Conservation (phyloP, 345 rosid genomes). For the Microcos paniculata region DNA sequence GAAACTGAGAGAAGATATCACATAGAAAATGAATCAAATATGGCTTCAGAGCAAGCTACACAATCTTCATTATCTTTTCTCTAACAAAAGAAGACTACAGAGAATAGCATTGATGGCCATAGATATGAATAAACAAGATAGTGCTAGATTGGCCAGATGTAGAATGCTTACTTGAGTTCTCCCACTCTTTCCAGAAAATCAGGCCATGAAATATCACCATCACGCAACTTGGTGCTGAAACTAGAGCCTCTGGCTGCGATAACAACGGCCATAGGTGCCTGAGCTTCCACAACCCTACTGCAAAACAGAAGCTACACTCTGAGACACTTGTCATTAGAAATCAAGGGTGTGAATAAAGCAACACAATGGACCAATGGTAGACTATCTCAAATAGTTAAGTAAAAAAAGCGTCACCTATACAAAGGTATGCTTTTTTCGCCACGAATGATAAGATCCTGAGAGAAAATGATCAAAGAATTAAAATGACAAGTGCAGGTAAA, state of each 20-base stretch:
- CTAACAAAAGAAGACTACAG: neutral
- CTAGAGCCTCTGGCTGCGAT: slow-evolving; percentile 57
- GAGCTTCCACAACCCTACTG: slow-evolving; percentile 90
- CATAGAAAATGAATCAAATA: neutral
- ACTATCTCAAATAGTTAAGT: slow-evolving; percentile 3
- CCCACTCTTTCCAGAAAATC: slow-evolving; percentile 60
- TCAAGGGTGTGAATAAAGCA: slow-evolving; percentile 4
- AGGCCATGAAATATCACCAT: slow-evolving; percentile 79
- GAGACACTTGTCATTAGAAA: slow-evolving; percentile 22
- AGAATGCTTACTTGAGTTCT: slow-evolving; percentile 46
- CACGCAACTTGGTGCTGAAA: slow-evolving; percentile 57
- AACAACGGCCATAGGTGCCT: slow-evolving; percentile 83
- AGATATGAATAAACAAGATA: slow-evolving; percentile 5
- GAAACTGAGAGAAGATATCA: neutral
- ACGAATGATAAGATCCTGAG: slow-evolving; percentile 83
- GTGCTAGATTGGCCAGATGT: neutral
- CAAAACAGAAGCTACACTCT: slow-evolving; percentile 37
- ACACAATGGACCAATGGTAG: neutral
- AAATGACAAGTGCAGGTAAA: neutral
- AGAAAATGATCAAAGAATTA: slow-evolving; percentile 12
- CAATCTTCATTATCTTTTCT: slow-evolving; percentile 4
- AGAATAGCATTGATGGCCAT: neutral
- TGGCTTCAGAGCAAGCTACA: neutral
- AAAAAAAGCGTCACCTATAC: slow-evolving; percentile 66
- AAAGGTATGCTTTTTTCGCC: slow-evolving; percentile 84